These are phyloP conservation scores for Kluyveromyces lactis DNA, from an alignment of 805 yeast genomes.

Conservation along the genomic window DNA sequence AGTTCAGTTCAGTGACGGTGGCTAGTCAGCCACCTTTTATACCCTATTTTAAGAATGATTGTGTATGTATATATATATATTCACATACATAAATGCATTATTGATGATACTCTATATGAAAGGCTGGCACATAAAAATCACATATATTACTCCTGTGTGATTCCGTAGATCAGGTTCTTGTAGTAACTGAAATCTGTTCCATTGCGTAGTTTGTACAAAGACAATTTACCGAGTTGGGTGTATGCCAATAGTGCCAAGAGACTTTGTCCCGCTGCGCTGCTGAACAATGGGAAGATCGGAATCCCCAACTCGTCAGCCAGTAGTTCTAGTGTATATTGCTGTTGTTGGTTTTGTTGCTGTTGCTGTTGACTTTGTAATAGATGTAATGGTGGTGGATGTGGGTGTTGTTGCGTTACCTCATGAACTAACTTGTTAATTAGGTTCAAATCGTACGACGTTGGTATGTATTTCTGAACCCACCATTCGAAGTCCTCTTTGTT, in stretches of 20 bases:
- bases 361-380: constrained; percentile 6
- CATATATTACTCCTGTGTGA: constrained; percentile 19
- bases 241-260: constrained; percentile 57
- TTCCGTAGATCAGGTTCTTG: constrained; percentile 47
- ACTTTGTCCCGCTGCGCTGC: constrained; percentile 55
- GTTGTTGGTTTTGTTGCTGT: constrained; percentile 8
- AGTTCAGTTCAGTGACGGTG: too few species aligned
- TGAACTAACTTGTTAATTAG: constrained; percentile 32
- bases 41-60: too few species aligned
- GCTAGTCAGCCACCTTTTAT: too few species aligned
- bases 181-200: constrained; percentile 32
- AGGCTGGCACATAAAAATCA: too few species aligned
- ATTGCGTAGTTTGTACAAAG: constrained; percentile 27
- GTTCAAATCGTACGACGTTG: constrained; percentile 78
- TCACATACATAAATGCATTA: too few species aligned
- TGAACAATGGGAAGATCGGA: constrained; percentile 48
- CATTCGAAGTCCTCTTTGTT: constrained; percentile 70
- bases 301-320: constrained; percentile 65
- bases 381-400: constrained; percentile 13
- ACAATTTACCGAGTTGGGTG: constrained; percentile 41
- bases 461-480: constrained; percentile 68
- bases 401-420: constrained; percentile 19
- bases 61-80: too few species aligned
- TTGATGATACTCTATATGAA: too few species aligned
- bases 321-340: constrained; percentile 37